phyloP scores from a whole-genome alignment of 2,329 filamentous ascomycete species.

The Neofusicoccum parvum region DNA sequence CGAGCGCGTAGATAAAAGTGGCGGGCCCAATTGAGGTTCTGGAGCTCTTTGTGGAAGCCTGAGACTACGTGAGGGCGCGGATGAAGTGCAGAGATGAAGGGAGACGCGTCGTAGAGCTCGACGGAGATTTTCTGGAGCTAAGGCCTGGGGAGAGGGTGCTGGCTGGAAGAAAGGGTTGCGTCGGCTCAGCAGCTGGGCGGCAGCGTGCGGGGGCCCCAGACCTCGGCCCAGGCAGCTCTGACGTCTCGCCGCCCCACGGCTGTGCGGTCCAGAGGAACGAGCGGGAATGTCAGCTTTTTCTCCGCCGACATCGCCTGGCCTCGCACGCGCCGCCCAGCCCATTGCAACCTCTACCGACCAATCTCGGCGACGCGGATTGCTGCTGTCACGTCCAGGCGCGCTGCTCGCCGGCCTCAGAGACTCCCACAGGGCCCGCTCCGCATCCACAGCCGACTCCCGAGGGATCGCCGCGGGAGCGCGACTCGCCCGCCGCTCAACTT shows the following conservation, averaged over 20 bases:
- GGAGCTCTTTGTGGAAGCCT: not conserved
- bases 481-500: not conserved
- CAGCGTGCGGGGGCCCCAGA: conserved; percentile 21
- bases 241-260: conserved; percentile 4
- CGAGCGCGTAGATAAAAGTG: not conserved
- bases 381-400: not conserved
- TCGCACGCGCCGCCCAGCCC: not conserved
- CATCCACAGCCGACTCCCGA: not conserved
- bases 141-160: not conserved
- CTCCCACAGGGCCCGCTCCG: not conserved
- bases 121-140: not conserved
- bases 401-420: not conserved
- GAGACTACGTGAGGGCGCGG: not conserved
- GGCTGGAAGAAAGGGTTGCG: not conserved
- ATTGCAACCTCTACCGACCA: not conserved
- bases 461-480: not conserved
- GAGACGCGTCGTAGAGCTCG: not conserved
- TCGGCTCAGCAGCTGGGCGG: conserved; percentile 27
- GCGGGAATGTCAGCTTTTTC: too few species aligned
- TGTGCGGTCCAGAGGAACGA: conserved; percentile 1
- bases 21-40: not conserved
- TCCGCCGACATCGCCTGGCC: not conserved
- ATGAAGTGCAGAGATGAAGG: not conserved
- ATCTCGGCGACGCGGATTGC: not conserved
- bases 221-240: conserved; percentile 17